These are phyloP conservation scores for Patellaria atrata DNA, from an alignment of 495 filamentous ascomycete species.

Conservation along the genomic window DNA sequence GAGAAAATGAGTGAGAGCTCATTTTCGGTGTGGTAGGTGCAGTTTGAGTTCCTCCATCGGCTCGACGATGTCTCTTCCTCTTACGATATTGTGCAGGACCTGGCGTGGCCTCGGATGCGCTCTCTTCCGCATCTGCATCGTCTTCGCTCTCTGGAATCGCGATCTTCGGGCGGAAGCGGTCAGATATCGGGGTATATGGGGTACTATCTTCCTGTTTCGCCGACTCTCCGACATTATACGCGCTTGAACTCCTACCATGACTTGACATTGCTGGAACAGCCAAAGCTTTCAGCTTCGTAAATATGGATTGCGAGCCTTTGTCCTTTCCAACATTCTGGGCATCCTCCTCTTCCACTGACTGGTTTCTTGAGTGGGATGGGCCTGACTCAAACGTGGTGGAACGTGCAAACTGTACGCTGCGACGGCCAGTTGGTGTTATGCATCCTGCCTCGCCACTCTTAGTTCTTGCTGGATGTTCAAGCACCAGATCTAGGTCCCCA, in stretches of 20 bases:
- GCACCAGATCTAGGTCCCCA: too few relatives aligned
- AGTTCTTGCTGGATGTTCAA: too few relatives aligned
- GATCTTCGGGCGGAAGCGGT: slow-evolving; percentile 18
- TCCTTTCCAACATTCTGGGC: slow-evolving; percentile 15
- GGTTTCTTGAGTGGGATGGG: slow-evolving; percentile 16
- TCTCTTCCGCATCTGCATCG: slow-evolving; percentile 30
- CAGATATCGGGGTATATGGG: slow-evolving; percentile 9
- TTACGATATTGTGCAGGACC: slow-evolving; percentile 17
- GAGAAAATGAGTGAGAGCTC: slow-evolving; percentile 17
- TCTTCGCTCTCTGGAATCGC: slow-evolving; percentile 21
- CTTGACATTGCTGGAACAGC: slow-evolving; percentile 21
- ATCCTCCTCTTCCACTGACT: slow-evolving; percentile 22
- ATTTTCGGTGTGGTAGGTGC: slow-evolving; percentile 47
- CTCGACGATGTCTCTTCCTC: slow-evolving; percentile 23
- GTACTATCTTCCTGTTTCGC: slow-evolving; percentile 17
- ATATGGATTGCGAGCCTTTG: slow-evolving; percentile 22
- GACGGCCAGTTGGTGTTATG: slow-evolving; percentile 24
- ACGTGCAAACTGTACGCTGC: slow-evolving; percentile 32
- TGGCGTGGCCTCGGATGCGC: slow-evolving; percentile 21
- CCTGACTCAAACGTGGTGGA: slow-evolving; percentile 13
- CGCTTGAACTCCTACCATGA: slow-evolving; percentile 25
- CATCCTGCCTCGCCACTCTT: slow-evolving; percentile 19
- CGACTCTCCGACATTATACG: slow-evolving; percentile 19
- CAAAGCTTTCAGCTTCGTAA: slow-evolving; percentile 29
- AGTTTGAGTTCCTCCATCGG: slow-evolving; percentile 33